Evolutionary conservation across 805 yeast genomes (phyloP).

Genomic region (Lipomyces orientalis): DNA sequence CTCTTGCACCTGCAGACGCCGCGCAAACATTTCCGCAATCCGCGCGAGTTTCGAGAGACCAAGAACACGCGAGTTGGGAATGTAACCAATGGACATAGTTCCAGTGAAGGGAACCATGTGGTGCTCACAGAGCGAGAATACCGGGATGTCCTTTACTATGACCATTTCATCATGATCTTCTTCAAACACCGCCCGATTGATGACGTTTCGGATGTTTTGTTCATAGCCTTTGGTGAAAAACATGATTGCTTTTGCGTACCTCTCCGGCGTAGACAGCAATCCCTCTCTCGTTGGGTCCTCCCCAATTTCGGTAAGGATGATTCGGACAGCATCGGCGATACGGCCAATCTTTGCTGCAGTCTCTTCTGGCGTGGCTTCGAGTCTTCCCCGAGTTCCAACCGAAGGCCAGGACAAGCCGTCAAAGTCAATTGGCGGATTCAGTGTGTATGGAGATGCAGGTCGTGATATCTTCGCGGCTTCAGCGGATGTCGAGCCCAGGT

Average conservation of each 20-base stretch:
- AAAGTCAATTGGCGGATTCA: slow-evolving; percentile 82
- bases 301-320: slow-evolving; percentile 78
- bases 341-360: slow-evolving; percentile 69
- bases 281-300: slow-evolving; percentile 92
- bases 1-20: slow-evolving; percentile 98
- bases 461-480: slow-evolving; percentile 71
- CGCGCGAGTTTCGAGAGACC: slow-evolving; percentile 94
- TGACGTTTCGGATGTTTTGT: slow-evolving; percentile 88
- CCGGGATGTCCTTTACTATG: slow-evolving; percentile 91
- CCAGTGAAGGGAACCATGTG: slow-evolving; percentile 98
- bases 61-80: slow-evolving; percentile 89
- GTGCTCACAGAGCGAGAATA: slow-evolving; percentile 93
- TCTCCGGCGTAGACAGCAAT: slow-evolving; percentile 87
- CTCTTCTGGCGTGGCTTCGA: slow-evolving; percentile 71
- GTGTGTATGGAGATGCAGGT: slow-evolving; percentile 81
- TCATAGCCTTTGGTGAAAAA: slow-evolving; percentile 96
- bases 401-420: slow-evolving; percentile 97
- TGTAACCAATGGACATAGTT: slow-evolving; percentile 96
- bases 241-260: slow-evolving; percentile 96
- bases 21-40: slow-evolving; percentile 93
- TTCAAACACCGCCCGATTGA: slow-evolving; percentile 94
- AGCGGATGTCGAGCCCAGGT: slow-evolving; percentile 10
- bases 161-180: slow-evolving; percentile 99
- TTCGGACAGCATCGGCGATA: slow-evolving; percentile 82
- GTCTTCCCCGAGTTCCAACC: slow-evolving; percentile 76